Percentiles rank a stretch among this genome's conserved stretches.
phyloP scores from a whole-genome alignment of 2,329 filamentous ascomycete genomes.

The Claviceps purpurea region DNA sequence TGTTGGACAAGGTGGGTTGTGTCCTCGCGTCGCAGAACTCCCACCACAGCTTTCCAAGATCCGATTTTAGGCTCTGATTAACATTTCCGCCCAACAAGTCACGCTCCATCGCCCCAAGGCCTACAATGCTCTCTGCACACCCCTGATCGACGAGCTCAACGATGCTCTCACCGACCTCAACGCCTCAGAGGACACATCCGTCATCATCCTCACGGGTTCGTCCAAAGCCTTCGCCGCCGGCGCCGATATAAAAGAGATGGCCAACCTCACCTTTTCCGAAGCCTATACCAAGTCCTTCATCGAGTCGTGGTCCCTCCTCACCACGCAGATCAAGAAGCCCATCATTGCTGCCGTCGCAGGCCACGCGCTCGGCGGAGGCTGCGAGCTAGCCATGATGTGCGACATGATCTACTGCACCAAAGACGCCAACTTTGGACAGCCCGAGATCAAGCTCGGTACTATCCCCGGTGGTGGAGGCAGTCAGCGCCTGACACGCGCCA shows the following conservation, averaged over 20 bases:
- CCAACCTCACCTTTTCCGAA: constrained; percentile 72
- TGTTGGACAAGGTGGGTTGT: constrained; percentile 64
- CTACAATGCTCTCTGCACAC: constrained; percentile 83
- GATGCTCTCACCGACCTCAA: constrained; percentile 60
- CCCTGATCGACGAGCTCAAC: constrained; percentile 84
- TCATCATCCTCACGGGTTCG: constrained; percentile 78
- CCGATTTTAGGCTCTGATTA: neutral
- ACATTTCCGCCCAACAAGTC: constrained; percentile 39
- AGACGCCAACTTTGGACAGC: constrained; percentile 84
- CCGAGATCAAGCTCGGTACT: constrained; percentile 88
- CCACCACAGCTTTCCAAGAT: too few species aligned
- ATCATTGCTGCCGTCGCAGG: constrained; percentile 90
- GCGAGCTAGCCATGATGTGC: constrained; percentile 94
- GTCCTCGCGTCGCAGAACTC: neutral
- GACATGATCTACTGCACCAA: constrained; percentile 87
- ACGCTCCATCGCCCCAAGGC: constrained; percentile 90
- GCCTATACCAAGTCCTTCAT: constrained; percentile 91
- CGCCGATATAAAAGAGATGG: constrained; percentile 99
- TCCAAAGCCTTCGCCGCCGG: constrained; percentile 87
- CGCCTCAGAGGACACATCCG: constrained; percentile 52
- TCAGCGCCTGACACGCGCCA: constrained; percentile 70
- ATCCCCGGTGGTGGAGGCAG: constrained; percentile 87
- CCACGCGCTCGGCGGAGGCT: constrained; percentile 87
- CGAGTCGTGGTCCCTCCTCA: constrained; percentile 81
- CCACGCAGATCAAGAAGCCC: constrained; percentile 78